These are phyloP conservation scores for Stellera chamaejasme DNA, from an alignment of 345 rosid species.

Conservation along the genomic window DNA sequence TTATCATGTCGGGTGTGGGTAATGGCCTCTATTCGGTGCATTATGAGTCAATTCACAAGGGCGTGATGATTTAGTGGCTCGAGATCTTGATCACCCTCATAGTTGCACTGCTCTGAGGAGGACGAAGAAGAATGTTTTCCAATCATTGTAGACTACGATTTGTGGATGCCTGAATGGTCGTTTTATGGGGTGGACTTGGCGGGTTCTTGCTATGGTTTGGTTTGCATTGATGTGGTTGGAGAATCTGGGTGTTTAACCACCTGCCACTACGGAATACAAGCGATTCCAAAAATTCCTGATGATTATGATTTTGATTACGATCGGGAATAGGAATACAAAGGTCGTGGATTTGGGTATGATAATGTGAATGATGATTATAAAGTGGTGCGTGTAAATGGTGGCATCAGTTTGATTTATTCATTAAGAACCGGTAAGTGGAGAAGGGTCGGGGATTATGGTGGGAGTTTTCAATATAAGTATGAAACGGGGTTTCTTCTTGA, in stretches of 20 bases:
- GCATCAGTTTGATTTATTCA: constrained; percentile 23
- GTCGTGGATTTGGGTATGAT: constrained; percentile 33
- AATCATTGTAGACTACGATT: constrained; percentile 20
- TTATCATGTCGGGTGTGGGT: constrained; percentile 7
- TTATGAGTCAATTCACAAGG: constrained; percentile 8
- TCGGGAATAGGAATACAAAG: neutral
- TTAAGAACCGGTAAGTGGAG: constrained; percentile 25
- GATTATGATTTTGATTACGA: neutral
- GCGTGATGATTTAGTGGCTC: constrained; percentile 15
- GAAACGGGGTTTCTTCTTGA: constrained; percentile 24
- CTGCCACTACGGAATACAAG: constrained; percentile 34
- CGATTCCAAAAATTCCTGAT: constrained; percentile 22
- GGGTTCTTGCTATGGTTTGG: constrained; percentile 40
- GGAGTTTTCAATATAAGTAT: constrained; percentile 13
- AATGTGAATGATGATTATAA: constrained; percentile 26
- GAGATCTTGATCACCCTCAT: constrained; percentile 16
- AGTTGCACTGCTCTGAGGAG: constrained; percentile 11
- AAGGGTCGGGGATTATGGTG: constrained; percentile 9
- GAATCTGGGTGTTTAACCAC: constrained; percentile 33
- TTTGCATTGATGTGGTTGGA: constrained; percentile 29
- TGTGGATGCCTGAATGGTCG: neutral
- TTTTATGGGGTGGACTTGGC: constrained; percentile 19
- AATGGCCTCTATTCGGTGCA: constrained; percentile 12
- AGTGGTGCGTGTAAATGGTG: constrained; percentile 15
- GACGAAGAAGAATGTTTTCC: constrained; percentile 23